phyloP scores from a whole-genome alignment of 2,329 filamentous ascomycete species.

The Nothophaeocryptopus gaeumannii region DNA sequence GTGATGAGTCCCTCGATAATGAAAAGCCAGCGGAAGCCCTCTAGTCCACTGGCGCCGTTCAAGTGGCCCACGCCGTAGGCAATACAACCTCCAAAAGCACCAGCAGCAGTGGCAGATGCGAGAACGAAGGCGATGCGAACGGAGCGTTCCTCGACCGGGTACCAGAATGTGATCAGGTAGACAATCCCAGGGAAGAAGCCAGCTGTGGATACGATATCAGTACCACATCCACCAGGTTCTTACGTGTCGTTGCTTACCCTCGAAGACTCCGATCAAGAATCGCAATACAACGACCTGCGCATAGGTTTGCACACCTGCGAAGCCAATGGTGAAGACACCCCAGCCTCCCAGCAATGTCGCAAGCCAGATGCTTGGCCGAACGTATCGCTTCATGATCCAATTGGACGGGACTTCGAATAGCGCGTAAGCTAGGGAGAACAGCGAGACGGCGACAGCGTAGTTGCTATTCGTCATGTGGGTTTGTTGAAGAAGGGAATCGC shows the following conservation, averaged over 20 bases:
- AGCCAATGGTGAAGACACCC: conserved; percentile 40
- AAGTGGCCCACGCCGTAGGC: conserved; percentile 63
- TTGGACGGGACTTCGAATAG: conserved; percentile 41
- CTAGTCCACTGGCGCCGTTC: conserved; percentile 37
- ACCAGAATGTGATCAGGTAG: conserved; percentile 48
- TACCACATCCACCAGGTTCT: background rate
- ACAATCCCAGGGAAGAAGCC: conserved; percentile 37
- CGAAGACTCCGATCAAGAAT: conserved; percentile 40
- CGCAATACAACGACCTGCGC: conserved; percentile 35
- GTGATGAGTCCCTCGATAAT: conserved; percentile 30
- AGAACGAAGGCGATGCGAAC: conserved; percentile 57
- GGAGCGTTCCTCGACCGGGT: conserved; percentile 54
- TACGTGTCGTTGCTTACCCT: conserved; percentile 31
- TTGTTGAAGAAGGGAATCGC: conserved; percentile 61
- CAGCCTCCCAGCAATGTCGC: conserved; percentile 39
- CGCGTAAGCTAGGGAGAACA: conserved; percentile 34
- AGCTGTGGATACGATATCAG: background rate
- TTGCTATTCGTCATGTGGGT: conserved; percentile 61
- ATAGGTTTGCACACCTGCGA: conserved; percentile 37
- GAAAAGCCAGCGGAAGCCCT: conserved; percentile 47
- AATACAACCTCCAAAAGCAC: conserved; percentile 54
- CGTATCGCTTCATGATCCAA: conserved; percentile 38
- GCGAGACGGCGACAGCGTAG: conserved; percentile 47
- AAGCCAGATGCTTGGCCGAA: conserved; percentile 41
- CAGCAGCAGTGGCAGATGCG: conserved; percentile 55